Percentiles rank a stretch among this genome's conserved stretches.
Evolutionary conservation across 805 yeast species (phyloP).

Genomic region (Metschnikowia lachancei): DNA sequence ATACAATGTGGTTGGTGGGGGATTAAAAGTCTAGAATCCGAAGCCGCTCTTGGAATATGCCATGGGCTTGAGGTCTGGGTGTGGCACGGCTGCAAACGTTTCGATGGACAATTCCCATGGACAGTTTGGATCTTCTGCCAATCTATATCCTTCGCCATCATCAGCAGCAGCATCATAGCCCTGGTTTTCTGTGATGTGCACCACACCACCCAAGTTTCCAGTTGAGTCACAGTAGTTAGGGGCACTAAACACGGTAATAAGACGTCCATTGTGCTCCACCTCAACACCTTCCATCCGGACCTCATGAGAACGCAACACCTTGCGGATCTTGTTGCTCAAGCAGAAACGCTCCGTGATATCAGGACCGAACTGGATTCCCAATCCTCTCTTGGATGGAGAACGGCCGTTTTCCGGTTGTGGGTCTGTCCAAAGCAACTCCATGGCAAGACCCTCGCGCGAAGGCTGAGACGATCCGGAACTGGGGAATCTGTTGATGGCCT

Average conservation of each 20-base stretch:
- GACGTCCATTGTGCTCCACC: conserved; percentile 78
- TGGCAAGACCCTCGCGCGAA: conserved; percentile 85
- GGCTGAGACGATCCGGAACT: conserved; percentile 62
- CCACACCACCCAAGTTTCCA: conserved; percentile 87
- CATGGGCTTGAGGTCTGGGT: conserved; percentile 93
- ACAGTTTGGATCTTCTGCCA: conserved; percentile 36
- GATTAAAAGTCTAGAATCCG: conserved; percentile 28
- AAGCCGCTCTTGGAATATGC: conserved; percentile 61
- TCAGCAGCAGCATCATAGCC: conserved; percentile 46
- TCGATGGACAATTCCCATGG: conserved; percentile 50
- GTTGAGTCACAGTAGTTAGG: conserved; percentile 95
- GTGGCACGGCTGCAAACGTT: conserved; percentile 78
- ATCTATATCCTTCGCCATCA: conserved; percentile 42
- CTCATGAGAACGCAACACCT: conserved; percentile 90
- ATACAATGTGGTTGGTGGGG: neutral
- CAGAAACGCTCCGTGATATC: conserved; percentile 84
- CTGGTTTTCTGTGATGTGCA: conserved; percentile 57
- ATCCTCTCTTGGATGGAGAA: conserved; percentile 87
- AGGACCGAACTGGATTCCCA: conserved; percentile 96
- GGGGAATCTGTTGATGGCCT: conserved; percentile 64
- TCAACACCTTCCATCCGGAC: conserved; percentile 91
- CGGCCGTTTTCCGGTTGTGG: conserved; percentile 81
- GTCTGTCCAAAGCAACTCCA: conserved; percentile 97
- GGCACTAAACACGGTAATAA: conserved; percentile 95
- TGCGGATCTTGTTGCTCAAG: conserved; percentile 64